Evolutionary conservation across 2,329 filamentous ascomycete genomes (phyloP).

Genomic region (Metarhizium rileyi): DNA sequence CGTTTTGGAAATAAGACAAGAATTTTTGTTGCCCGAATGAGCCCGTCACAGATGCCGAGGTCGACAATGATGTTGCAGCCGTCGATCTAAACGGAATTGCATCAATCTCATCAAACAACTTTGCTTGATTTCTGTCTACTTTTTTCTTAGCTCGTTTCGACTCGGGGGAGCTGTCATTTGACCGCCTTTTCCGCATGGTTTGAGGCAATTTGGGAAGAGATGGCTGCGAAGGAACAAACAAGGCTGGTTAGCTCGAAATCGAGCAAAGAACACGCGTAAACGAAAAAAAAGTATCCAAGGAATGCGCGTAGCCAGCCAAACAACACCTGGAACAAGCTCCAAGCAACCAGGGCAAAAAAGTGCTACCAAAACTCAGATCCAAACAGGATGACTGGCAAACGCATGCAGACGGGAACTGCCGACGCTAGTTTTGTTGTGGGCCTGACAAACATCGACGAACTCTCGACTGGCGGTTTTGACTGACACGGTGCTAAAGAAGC

Average conservation of each 20-base stretch:
- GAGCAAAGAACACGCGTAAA: too few relatives aligned
- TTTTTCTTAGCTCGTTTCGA: constrained; percentile 3
- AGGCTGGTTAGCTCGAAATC: neutral
- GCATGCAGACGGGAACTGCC: neutral
- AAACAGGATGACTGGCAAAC: neutral
- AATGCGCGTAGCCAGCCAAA: neutral
- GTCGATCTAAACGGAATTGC: constrained; percentile 3
- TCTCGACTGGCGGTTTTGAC: too few relatives aligned
- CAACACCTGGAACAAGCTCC: constrained; percentile 1
- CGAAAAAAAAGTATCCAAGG: neutral
- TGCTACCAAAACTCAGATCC: neutral
- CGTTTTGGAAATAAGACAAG: neutral
- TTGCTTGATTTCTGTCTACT: constrained; percentile 7
- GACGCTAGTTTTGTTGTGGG: neutral
- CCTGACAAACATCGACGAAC: neutral
- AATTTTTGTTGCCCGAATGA: neutral
- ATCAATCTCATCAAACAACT: constrained; percentile 1
- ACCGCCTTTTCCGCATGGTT: constrained; percentile 8
- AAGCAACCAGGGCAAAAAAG: neutral
- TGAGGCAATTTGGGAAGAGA: neutral
- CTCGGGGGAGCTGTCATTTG: neutral
- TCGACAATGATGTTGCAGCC: too few relatives aligned
- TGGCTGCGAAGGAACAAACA: neutral
- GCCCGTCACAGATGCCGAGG: neutral
- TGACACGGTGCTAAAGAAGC: neutral